phyloP scores from a whole-genome alignment of 164 flowering plant species.

The Malania oleifera region DNA sequence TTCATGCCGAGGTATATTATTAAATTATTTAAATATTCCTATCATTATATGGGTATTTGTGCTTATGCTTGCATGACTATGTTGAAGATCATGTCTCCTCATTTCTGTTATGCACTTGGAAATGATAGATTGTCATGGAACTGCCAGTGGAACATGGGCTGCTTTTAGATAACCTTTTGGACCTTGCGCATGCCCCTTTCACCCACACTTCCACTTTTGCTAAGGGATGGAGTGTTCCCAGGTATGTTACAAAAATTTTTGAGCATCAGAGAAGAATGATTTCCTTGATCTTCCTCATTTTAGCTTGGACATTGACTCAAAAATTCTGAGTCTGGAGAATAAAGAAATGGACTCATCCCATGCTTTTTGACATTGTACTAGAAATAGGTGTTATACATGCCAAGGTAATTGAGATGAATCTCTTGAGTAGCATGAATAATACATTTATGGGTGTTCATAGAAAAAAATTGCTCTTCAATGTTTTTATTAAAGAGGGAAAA shows the following conservation, averaged over 20 bases:
- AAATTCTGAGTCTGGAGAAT: background rate
- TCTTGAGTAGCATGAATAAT: no score
- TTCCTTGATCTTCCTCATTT: background rate
- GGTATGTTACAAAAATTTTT: constrained; percentile 57
- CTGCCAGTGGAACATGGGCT: constrained; percentile 96
- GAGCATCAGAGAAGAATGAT: background rate
- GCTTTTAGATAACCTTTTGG: constrained; percentile 89
- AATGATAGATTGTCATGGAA: constrained; percentile 78
- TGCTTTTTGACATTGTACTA: background rate
- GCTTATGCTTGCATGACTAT: no score
- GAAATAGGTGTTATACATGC: no score
- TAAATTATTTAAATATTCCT: background rate
- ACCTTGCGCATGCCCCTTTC: constrained; percentile 98
- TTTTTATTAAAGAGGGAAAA: no score
- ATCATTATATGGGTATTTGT: background rate
- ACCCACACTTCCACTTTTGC: constrained; percentile 98
- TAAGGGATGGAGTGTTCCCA: constrained; percentile 96
- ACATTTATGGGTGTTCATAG: no score
- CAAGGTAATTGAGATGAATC: no score
- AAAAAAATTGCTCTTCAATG: no score
- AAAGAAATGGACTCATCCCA: background rate
- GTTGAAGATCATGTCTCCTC: background rate
- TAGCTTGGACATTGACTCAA: background rate
- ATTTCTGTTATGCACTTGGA: constrained; percentile 5
- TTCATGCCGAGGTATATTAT: constrained; percentile 81